Conservation (phyloP, 192 early-diverging fungal species). For the Obelidium mucronatum region DNA sequence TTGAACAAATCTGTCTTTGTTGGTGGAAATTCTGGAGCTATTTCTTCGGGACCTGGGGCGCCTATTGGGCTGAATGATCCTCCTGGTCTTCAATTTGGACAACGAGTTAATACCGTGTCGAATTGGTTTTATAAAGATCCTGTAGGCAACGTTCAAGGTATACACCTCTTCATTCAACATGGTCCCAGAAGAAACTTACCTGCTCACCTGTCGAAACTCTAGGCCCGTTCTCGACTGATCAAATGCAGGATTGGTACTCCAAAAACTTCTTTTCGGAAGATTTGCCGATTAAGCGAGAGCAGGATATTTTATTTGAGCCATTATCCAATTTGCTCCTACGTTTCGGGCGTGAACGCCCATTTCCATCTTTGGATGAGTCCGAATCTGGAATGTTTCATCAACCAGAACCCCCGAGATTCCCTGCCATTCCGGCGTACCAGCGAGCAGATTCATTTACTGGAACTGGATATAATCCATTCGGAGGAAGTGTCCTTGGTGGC, state of each 20-base stretch:
- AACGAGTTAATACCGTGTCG: constrained; percentile 9
- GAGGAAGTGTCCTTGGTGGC: neutral
- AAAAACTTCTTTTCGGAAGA: constrained; percentile 83
- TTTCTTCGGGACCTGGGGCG: neutral
- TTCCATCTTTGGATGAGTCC: constrained; percentile 54
- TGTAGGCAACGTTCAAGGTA: constrained; percentile 76
- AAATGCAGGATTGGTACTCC: constrained; percentile 97
- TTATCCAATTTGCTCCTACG: constrained; percentile 71
- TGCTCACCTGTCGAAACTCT: neutral
- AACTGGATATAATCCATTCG: constrained; percentile 34
- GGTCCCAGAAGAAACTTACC: neutral
- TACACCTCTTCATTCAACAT: neutral
- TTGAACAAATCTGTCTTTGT: too few relatives aligned
- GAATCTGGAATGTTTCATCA: constrained; percentile 3
- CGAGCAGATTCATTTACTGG: neutral
- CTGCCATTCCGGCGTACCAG: neutral
- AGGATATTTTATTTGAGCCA: constrained; percentile 80
- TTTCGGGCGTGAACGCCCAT: constrained; percentile 76
- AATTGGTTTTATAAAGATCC: constrained; percentile 90
- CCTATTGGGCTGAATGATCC: neutral
- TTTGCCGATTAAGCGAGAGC: constrained; percentile 83
- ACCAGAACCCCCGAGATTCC: constrained; percentile 6
- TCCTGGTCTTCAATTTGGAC: neutral
- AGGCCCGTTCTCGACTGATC: constrained; percentile 86
- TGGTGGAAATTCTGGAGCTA: neutral